Evolutionary conservation across 23 red algal species (phyloP).

Genomic region (Gracilariopsis chorda): DNA sequence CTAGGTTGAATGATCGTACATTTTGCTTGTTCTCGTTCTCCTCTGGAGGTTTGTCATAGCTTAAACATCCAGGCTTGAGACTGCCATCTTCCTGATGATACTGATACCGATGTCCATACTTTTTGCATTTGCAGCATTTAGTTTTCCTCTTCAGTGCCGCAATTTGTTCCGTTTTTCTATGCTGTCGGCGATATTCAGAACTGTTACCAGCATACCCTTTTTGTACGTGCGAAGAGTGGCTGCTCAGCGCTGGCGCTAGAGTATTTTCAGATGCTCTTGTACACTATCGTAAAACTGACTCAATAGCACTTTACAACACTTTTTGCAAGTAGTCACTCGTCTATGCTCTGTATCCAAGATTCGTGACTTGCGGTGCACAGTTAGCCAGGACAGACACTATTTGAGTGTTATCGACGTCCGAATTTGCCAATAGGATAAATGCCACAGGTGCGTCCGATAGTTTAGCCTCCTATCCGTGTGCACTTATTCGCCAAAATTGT

Average conservation of each 20-base stretch:
- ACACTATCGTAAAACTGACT: conserved; percentile 9
- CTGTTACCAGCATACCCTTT: not conserved
- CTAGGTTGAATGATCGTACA: not conserved
- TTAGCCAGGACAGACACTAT: not conserved
- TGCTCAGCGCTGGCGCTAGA: not conserved
- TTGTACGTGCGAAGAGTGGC: not conserved
- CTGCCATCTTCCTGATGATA: conserved; percentile 22
- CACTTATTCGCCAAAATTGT: too few species aligned
- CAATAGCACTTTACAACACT: not conserved
- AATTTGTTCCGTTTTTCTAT: not conserved
- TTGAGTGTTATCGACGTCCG: conserved; percentile 2
- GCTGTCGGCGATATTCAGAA: not conserved
- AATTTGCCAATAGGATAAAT: conserved; percentile 3
- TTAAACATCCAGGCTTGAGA: not conserved
- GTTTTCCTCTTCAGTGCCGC: not conserved
- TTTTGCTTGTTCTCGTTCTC: not conserved
- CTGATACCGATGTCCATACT: conserved; percentile 15
- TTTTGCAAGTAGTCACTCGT: conserved; percentile 5
- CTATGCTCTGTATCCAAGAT: not conserved
- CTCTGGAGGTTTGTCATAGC: not conserved
- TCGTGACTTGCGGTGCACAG: not conserved
- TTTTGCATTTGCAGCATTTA: conserved; percentile 13
- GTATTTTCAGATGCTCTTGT: not conserved
- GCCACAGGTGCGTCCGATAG: not conserved
- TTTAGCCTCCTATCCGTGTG: not conserved